Base-by-base conservation (phyloP, 768 basidiomycete genomes). In the Sarcodon aspratus region DNA sequence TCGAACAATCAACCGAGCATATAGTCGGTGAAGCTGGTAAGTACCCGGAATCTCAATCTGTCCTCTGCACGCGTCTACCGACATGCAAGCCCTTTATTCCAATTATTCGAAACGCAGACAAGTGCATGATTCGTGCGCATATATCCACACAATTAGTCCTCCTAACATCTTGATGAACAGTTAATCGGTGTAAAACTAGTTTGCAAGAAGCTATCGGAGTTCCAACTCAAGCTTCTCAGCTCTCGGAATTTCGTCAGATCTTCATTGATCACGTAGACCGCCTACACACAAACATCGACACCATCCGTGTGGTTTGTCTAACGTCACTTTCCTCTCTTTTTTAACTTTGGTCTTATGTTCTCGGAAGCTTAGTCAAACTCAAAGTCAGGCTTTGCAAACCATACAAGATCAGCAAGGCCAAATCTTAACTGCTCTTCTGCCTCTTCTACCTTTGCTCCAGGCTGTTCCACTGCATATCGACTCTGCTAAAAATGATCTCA, bases 371-470 rank as follows among this genome's bases (percentile, higher is more conserved):
- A 54, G 52, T 34, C 56, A 62, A 37, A 57, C 55, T 3, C 77
- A 83, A 48, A 65, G 68, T 2, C 74, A 78, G 56, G 68, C 71
- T 9, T 65, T 85, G 46, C 80, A 80, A 52, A 70, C 70, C 2
- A 60, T 85, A 18, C 79, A 82, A 46, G 74, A 78, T 17, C 82
- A 84, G 53, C 80, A 84, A 58, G 68, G 64, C 15, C 69, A 71
- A 10, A 70, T 83, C 0, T 59, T 85, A 2, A 59, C 75, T 18
- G 66, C 76, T 9, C 62, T 87, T 1, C 52, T 75, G 0, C 80
- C 85, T 7, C 61, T 87, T 12, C 61, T 82, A 2, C 81, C 84
- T 27, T 63, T 82, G 4, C 51, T 85, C 1, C 79, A 83, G 50
- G 65, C 76, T 8, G 54, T 85, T 15, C 76, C 81, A 1, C 59